phyloP scores from a whole-genome alignment of 805 yeast species.

The Barnettozyma botsteinii region DNA sequence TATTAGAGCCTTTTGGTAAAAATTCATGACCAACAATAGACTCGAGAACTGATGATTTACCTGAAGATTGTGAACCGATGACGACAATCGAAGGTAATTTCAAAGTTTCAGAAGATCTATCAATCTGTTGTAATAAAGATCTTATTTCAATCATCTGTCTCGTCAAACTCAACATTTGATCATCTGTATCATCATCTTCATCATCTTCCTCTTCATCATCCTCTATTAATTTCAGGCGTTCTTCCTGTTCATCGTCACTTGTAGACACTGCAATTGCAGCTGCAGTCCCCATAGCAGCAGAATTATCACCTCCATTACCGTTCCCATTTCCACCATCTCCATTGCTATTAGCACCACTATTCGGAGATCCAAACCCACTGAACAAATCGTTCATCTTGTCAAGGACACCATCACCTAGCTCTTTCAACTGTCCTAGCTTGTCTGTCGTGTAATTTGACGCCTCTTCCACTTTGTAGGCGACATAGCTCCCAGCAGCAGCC shows the following conservation, averaged over 20 bases:
- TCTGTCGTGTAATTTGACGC: conserved; percentile 70
- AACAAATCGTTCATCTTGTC: conserved; percentile 31
- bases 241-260: conserved; percentile 41
- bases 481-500: conserved; percentile 92
- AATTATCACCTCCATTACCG: conserved; percentile 22
- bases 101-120: conserved; percentile 64
- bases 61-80: conserved; percentile 95
- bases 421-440: conserved; percentile 55
- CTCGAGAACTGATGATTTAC: conserved; percentile 93
- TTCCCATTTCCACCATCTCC: conserved; percentile 21
- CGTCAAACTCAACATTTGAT: conserved; percentile 83
- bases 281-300: conserved; percentile 54
- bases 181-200: conserved; percentile 55
- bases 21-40: conserved; percentile 98
- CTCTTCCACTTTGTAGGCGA: conserved; percentile 87
- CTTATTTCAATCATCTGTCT: conserved; percentile 96
- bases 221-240: conserved; percentile 27
- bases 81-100: conserved; percentile 94
- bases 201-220: conserved; percentile 49
- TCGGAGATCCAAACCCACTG: conserved; percentile 21
- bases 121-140: conserved; percentile 67
- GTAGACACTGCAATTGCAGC: conserved; percentile 42
- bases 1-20: conserved; percentile 92
- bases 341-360: conserved; percentile 19
- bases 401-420: conserved; percentile 48